Percentiles rank a stretch among this genome's conserved stretches.
phyloP scores from a whole-genome alignment of 768 basidiomycete species.

The Pholiota molesta region DNA sequence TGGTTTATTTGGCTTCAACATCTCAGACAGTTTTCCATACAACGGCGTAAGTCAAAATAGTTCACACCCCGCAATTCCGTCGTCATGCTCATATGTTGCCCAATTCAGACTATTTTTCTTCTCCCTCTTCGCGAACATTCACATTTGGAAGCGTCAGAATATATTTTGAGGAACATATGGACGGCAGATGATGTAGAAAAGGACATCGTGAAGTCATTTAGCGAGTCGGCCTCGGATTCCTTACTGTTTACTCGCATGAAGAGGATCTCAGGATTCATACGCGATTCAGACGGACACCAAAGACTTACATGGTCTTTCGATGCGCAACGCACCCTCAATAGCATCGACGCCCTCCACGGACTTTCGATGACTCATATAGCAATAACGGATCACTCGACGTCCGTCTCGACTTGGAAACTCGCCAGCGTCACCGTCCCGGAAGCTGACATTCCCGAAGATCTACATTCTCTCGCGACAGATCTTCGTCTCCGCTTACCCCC shows the following conservation, averaged over 20 bases:
- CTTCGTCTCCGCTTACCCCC: slow-evolving; percentile 32
- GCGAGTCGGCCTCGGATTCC: slow-evolving; percentile 34
- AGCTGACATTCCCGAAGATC: slow-evolving; percentile 15
- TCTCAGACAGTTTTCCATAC: slow-evolving; percentile 29
- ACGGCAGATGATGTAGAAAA: slow-evolving; percentile 22
- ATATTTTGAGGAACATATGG: slow-evolving; percentile 27
- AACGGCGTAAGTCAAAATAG: slow-evolving; percentile 39
- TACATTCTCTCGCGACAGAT: slow-evolving; percentile 8
- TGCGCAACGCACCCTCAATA: slow-evolving; percentile 20
- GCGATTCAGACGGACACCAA: slow-evolving; percentile 17
- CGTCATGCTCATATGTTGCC: neutral
- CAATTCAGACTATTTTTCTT: slow-evolving; percentile 32
- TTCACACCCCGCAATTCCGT: neutral
- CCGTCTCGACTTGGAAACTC: slow-evolving; percentile 16
- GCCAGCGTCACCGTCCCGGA: slow-evolving; percentile 16
- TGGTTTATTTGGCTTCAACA: slow-evolving; percentile 44
- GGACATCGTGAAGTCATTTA: slow-evolving; percentile 35
- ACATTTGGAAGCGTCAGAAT: slow-evolving; percentile 24
- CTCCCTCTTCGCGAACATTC: slow-evolving; percentile 41
- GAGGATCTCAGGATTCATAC: slow-evolving; percentile 28
- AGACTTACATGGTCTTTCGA: slow-evolving; percentile 26
- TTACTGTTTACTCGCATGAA: slow-evolving; percentile 44
- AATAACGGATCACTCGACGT: slow-evolving; percentile 6
- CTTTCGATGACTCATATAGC: slow-evolving; percentile 13
- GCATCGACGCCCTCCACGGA: slow-evolving; percentile 8